Conservation (phyloP, 2,329 filamentous ascomycete genomes). For the Beauveria sp. region DNA sequence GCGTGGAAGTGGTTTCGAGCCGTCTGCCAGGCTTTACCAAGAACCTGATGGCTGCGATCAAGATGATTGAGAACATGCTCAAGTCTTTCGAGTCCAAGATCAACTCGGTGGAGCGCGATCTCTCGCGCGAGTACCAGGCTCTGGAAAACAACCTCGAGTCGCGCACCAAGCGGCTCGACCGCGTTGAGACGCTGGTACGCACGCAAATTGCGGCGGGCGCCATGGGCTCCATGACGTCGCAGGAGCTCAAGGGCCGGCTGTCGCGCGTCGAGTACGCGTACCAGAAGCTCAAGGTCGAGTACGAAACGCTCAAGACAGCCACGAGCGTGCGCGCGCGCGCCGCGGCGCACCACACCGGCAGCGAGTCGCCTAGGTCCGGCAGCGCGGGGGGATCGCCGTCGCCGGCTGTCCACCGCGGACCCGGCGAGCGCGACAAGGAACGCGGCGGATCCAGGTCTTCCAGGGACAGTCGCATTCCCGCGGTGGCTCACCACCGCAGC, state of each 20-base stretch:
- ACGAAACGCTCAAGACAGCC: constrained; percentile 60
- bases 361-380: constrained; percentile 29
- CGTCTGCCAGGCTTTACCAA: constrained; percentile 84
- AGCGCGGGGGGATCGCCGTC: constrained; percentile 40
- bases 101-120: constrained; percentile 75
- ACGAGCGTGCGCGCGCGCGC: constrained; percentile 50
- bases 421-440: constrained; percentile 39
- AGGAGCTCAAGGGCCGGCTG: constrained; percentile 39
- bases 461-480: constrained; percentile 20
- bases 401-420: constrained; percentile 45
- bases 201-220: constrained; percentile 52
- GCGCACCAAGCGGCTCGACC: constrained; percentile 77
- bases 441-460: constrained; percentile 20
- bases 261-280: constrained; percentile 53
- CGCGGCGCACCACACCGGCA: constrained; percentile 15
- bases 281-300: constrained; percentile 56
- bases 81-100: constrained; percentile 72
- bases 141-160: constrained; percentile 75
- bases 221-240: constrained; percentile 36
- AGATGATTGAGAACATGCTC: constrained; percentile 76
- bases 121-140: constrained; percentile 85
- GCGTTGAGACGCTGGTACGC: constrained; percentile 72
- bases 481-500: constrained; percentile 12
- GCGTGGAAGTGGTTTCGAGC: constrained; percentile 75
- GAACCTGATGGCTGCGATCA: constrained; percentile 80